Evolutionary conservation across 1,284 basidiomycete species (phyloP), one percentile per base, ranked within the genome.

Genomic region (Agaricales sp.): DNA sequence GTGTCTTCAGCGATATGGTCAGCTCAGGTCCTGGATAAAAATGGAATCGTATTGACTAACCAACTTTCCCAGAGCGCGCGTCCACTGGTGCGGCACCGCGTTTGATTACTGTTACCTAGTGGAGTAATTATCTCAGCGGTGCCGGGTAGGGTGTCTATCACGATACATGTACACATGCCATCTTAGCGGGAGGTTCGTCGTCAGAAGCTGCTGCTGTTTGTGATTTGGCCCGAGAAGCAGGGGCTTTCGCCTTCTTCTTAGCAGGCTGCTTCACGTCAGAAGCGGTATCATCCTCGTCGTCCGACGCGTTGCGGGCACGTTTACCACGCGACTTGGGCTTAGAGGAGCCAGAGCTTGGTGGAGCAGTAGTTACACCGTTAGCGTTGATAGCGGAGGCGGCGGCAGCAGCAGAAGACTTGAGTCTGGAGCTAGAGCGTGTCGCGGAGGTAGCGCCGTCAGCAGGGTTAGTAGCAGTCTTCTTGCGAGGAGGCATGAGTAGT

Each of bases 41-140:
- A 43, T 47, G 16, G 30, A 19, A 48, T 20, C 22, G 44, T 16
- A 44, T 39, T 8, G 26, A 73, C 77, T 57, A 53, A 80, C 78
- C 55, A 50, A 75, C 70, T 58, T 64, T 66, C 11, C 63, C 59
- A 4, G 77, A 80, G 38, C 53, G 47, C 0, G 73, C 67, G 56
- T 82, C 79, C 4, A 82, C 78, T 25, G 79, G 79, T 4, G 76
- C 78, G 18, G 74, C 72, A n/a, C 78, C 78, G 16, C 76, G 65
- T 61, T 75, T 78, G 47, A 81, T 46, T 16, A 80, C 68, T 14
- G 74, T 78, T 46, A 78, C 74, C 75, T 78, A 50, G 3, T 14
- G 19, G 11, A 4, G 3, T 21, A 45, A 39, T 16, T 2, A 20
- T 45, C 16, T 53, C 8, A 54, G 50, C 19, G 43, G 4, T 35